Percentiles rank a stretch among this genome's conserved stretches.
Evolutionary conservation across 805 yeast genomes (phyloP).

Genomic region (Scheffersomyces amazonensis): DNA sequence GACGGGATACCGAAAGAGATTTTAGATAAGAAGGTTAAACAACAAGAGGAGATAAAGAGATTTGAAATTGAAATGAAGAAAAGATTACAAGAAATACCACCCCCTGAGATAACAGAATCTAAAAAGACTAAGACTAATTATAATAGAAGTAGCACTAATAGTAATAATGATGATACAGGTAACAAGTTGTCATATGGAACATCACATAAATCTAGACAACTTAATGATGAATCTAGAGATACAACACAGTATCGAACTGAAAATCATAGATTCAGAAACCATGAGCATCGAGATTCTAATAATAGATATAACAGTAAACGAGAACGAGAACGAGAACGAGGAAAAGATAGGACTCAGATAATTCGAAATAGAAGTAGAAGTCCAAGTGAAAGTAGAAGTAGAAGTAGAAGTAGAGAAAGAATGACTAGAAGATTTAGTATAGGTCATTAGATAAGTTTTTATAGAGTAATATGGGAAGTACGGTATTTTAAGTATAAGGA

Average conservation of each 20-base stretch:
- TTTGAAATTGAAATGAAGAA: constrained; percentile 1
- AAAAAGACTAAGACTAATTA: constrained; percentile 20
- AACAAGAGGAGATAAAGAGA: constrained; percentile 6
- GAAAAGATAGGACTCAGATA: not conserved
- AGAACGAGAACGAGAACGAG: no score
- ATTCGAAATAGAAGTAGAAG: not conserved
- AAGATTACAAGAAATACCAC: not conserved
- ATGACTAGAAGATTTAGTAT: no score
- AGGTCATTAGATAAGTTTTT: no score
- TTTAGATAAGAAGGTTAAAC: constrained; percentile 5
- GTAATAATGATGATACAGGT: constrained; percentile 10
- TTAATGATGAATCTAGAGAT: no score
- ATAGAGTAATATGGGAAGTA: no score
- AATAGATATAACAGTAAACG: no score
- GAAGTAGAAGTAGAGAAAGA: constrained; percentile 1
- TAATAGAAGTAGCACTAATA: constrained; percentile 23
- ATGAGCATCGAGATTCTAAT: no score
- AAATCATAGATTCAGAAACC: no score
- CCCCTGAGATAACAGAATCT: not conserved
- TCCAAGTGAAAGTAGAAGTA: not conserved
- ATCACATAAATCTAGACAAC: no score
- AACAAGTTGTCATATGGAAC: no score
- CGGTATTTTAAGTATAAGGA: no score
- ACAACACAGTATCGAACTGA: no score
- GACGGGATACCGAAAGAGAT: constrained; percentile 42